Percentiles rank a stretch among this genome's conserved stretches.
phyloP scores from a whole-genome alignment of 306 rosid genomes.

The Glycine latifolia region DNA sequence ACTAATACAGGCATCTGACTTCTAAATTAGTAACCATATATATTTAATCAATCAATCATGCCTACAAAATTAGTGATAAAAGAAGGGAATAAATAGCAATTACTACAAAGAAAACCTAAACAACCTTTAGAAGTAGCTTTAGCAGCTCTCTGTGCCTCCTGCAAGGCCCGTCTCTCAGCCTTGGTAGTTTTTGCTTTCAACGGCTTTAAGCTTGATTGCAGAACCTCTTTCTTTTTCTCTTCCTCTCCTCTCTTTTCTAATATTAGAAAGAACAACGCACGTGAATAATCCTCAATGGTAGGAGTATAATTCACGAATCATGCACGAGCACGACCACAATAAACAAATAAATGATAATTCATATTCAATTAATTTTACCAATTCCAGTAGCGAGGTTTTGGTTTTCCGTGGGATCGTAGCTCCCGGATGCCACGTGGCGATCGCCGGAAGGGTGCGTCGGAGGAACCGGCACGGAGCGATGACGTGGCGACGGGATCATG shows the following conservation, averaged over 20 bases:
- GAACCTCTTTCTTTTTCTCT: constrained; percentile 45
- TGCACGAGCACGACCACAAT: neutral
- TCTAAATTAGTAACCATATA: neutral
- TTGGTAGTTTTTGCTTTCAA: constrained; percentile 70
- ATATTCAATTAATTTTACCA: neutral
- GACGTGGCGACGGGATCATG: constrained; percentile 74
- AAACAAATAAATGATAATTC: neutral
- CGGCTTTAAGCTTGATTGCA: constrained; percentile 52
- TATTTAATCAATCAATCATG: neutral
- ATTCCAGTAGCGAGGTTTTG: constrained; percentile 46
- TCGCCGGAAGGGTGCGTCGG: constrained; percentile 59
- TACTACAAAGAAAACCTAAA: neutral
- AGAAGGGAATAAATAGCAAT: neutral
- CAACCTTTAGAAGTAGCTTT: constrained; percentile 80
- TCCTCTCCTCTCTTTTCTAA: constrained; percentile 58
- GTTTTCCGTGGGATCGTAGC: constrained; percentile 63
- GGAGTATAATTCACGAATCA: neutral
- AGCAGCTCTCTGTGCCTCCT: constrained; percentile 91
- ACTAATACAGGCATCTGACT: neutral
- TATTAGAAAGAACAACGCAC: constrained; percentile 5
- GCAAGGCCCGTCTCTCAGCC: constrained; percentile 88
- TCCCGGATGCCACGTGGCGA: constrained; percentile 52
- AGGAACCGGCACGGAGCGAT: constrained; percentile 59
- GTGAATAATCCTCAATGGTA: constrained; percentile 6
- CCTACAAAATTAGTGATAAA: neutral